Evolutionary conservation across 345 rosid species (phyloP).

Genomic region (Lumnitzera racemosa): DNA sequence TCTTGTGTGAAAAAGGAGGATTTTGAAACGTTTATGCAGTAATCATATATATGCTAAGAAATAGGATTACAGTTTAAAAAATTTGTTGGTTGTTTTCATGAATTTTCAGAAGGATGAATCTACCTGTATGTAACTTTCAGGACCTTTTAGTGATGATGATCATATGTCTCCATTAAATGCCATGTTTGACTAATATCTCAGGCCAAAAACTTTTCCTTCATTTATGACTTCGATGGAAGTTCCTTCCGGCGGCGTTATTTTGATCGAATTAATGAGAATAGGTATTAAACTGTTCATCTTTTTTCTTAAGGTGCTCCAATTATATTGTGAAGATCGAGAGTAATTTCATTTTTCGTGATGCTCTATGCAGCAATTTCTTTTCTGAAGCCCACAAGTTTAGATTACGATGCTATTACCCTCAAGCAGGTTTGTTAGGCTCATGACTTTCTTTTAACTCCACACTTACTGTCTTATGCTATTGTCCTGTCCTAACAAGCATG

Average conservation of each 20-base stretch:
- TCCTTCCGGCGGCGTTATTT: conserved; percentile 59
- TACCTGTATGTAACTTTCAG: no score
- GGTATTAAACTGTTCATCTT: conserved; percentile 25
- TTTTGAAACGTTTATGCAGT: no score
- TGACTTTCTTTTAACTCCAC: conserved; percentile 8
- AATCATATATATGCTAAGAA: no score
- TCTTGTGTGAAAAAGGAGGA: no score
- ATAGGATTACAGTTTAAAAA: no score
- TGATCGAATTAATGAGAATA: conserved; percentile 22
- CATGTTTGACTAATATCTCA: conserved; percentile 25
- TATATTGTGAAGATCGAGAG: no score
- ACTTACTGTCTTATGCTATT: conserved; percentile 2
- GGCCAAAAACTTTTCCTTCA: conserved; percentile 60
- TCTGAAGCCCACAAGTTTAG: conserved; percentile 70
- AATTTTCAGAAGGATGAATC: no score
- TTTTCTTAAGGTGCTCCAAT: background rate
- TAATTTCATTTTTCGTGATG: conserved; percentile 1
- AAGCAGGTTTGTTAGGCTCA: conserved; percentile 43
- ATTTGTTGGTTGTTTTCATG: no score
- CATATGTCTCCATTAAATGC: background rate
- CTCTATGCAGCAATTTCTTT: conserved; percentile 46
- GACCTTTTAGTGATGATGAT: background rate
- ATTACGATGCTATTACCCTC: conserved; percentile 58
- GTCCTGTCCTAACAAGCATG: background rate
- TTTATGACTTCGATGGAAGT: conserved; percentile 57